phyloP scores from a whole-genome alignment of 192 early-diverging fungal species.

The Umbelopsis sp. region DNA sequence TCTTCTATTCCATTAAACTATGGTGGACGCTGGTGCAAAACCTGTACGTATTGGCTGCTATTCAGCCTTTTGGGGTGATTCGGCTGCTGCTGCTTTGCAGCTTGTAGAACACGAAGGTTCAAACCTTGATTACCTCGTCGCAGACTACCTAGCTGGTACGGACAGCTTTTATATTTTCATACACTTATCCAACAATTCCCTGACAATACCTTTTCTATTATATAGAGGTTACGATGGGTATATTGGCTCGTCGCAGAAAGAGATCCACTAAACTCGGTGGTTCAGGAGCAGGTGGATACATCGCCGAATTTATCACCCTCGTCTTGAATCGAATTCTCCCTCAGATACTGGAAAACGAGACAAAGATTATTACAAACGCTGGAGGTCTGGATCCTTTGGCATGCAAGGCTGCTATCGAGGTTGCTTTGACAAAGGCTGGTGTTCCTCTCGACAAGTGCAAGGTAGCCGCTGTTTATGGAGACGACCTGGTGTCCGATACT shows the following conservation, averaged over 20 bases:
- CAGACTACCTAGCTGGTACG: constrained; percentile 67
- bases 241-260: constrained; percentile 56
- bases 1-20: not conserved
- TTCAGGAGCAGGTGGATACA: constrained; percentile 52
- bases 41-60: constrained; percentile 62
- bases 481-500: constrained; percentile 49
- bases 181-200: not conserved
- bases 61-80: constrained; percentile 60
- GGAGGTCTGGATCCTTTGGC: constrained; percentile 64
- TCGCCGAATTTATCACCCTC: constrained; percentile 61
- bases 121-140: constrained; percentile 57
- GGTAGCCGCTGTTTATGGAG: constrained; percentile 67
- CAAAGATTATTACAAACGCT: constrained; percentile 67
- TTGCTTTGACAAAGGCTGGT: constrained; percentile 35
- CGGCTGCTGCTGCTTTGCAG: constrained; percentile 53
- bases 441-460: constrained; percentile 36
- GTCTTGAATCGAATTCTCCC: constrained; percentile 50
- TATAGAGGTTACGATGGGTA: constrained; percentile 72
- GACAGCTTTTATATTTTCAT: not conserved
- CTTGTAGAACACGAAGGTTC: constrained; percentile 49
- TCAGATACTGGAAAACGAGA: constrained; percentile 52
- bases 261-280: constrained; percentile 43
- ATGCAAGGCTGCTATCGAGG: constrained; percentile 65
- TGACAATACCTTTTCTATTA: not conserved
- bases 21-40: constrained; percentile 1